These are phyloP conservation scores for Dactylonectria macrodidyma DNA, from an alignment of 2,329 filamentous ascomycete species.

Conservation along the genomic window DNA sequence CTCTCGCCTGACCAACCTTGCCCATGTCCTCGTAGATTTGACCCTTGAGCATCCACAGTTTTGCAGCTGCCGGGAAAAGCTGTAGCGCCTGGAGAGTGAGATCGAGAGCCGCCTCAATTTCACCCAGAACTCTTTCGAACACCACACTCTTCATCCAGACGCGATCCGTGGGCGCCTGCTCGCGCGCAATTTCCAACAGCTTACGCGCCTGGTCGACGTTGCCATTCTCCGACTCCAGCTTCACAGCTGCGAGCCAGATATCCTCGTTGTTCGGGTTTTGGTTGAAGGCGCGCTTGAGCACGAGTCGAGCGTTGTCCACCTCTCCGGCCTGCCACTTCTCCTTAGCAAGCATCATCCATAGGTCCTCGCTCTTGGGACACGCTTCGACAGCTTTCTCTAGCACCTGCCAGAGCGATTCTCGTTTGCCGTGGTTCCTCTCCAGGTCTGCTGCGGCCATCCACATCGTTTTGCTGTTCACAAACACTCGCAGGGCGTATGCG, in stretches of 20 bases:
- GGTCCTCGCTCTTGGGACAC: conserved; percentile 89
- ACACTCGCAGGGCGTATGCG: conserved; percentile 89
- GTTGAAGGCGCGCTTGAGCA: conserved; percentile 91
- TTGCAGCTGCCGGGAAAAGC: conserved; percentile 86
- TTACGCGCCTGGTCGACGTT: conserved; percentile 86
- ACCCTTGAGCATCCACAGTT: conserved; percentile 99
- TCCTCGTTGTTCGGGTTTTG: conserved; percentile 98
- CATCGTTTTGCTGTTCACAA: conserved; percentile 87
- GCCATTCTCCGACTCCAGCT: conserved; percentile 92
- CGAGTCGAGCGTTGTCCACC: conserved; percentile 86
- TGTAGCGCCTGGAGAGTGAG: conserved; percentile 90
- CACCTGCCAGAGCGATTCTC: conserved; percentile 85
- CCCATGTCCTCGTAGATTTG: conserved; percentile 93
- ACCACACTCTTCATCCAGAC: conserved; percentile 98
- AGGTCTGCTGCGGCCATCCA: conserved; percentile 94
- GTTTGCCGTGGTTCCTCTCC: conserved; percentile 89
- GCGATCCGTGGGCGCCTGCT: conserved; percentile 92
- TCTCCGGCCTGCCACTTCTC: conserved; percentile 94
- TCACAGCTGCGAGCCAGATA: conserved; percentile 97
- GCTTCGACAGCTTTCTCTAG: conserved; percentile 95
- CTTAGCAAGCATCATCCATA: conserved; percentile 97
- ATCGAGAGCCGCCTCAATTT: conserved; percentile 85
- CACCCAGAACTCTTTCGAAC: conserved; percentile 88
- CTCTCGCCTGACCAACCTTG: conserved; percentile 86
- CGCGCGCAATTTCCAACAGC: conserved; percentile 85